Conservation (phyloP, 352 stramenopile genomes). For the Globisporangium recalcitrans region DNA sequence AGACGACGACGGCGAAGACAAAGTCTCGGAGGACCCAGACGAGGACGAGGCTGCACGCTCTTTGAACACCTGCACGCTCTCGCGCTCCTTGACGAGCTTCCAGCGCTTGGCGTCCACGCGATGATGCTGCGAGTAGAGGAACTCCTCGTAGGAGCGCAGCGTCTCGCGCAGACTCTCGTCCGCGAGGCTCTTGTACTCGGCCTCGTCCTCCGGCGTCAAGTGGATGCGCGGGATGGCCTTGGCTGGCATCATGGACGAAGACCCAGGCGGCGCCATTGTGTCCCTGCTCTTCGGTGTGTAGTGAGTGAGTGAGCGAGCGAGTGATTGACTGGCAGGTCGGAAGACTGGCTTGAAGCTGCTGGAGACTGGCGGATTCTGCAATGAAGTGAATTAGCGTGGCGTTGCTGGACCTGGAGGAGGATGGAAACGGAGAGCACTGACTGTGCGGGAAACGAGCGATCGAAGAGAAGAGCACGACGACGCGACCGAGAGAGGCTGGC, state of each 20-base stretch:
- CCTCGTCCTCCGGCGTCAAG: conserved; percentile 27
- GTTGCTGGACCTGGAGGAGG: neutral
- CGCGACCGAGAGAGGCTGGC: neutral
- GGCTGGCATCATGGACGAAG: neutral
- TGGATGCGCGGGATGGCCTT: conserved; percentile 20
- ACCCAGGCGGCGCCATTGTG: neutral
- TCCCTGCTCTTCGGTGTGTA: neutral
- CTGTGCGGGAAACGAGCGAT: neutral
- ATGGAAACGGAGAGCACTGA: neutral
- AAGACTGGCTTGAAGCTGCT: neutral
- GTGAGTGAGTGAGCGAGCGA: no score
- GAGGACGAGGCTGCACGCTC: conserved; percentile 16
- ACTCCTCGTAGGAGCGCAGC: conserved; percentile 37
- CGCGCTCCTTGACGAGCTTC: conserved; percentile 31
- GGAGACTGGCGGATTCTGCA: neutral
- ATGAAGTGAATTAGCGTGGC: neutral
- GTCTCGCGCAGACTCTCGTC: conserved; percentile 25
- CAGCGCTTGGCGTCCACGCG: conserved; percentile 34
- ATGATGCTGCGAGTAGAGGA: conserved; percentile 17
- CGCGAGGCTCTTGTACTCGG: conserved; percentile 24
- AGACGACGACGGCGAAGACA: neutral
- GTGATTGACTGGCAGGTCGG: neutral
- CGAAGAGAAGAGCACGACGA: neutral
- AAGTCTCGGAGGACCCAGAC: neutral
- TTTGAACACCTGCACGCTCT: conserved; percentile 31